phyloP scores from a whole-genome alignment of 2,329 filamentous ascomycete genomes.

The Diaporthe australafricana region DNA sequence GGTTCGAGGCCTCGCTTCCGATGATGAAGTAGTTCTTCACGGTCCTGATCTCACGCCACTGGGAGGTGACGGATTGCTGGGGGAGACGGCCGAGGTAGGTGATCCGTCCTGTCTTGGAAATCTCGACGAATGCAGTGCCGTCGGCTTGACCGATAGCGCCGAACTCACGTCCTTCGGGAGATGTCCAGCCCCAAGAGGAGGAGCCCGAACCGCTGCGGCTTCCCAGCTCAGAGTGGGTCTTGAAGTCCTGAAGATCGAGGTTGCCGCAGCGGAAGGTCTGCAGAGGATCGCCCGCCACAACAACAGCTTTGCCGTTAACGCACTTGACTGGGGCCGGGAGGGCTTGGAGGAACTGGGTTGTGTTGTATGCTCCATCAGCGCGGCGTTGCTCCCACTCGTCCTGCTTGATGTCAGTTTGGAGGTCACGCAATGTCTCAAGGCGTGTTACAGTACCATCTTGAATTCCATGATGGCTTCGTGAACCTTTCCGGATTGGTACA shows the following conservation, averaged over 20 bases:
- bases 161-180: constrained; percentile 60
- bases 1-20: constrained; percentile 55
- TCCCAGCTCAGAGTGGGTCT: constrained; percentile 64
- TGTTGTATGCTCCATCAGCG: constrained; percentile 17
- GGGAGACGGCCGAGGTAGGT: constrained; percentile 59
- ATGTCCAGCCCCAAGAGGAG: constrained; percentile 61
- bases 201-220: constrained; percentile 52
- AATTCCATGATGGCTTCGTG: constrained; percentile 17
- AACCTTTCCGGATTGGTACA: constrained; percentile 18
- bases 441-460: constrained; percentile 3
- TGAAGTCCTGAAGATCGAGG: constrained; percentile 67
- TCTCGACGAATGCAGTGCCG: constrained; percentile 62
- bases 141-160: constrained; percentile 59
- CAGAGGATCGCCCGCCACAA: constrained; percentile 54
- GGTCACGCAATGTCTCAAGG: background rate
- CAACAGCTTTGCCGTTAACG: constrained; percentile 26
- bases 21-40: constrained; percentile 55
- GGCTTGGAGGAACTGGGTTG: background rate
- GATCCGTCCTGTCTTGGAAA: constrained; percentile 56
- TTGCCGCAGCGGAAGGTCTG: constrained; percentile 62
- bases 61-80: constrained; percentile 46
- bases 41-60: constrained; percentile 56
- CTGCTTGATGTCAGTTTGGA: background rate
- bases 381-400: constrained; percentile 17
- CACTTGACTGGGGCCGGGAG: constrained; percentile 20